These are phyloP conservation scores for Calonectria pteridis DNA, from an alignment of 2,329 filamentous ascomycete genomes.

Conservation along the genomic window DNA sequence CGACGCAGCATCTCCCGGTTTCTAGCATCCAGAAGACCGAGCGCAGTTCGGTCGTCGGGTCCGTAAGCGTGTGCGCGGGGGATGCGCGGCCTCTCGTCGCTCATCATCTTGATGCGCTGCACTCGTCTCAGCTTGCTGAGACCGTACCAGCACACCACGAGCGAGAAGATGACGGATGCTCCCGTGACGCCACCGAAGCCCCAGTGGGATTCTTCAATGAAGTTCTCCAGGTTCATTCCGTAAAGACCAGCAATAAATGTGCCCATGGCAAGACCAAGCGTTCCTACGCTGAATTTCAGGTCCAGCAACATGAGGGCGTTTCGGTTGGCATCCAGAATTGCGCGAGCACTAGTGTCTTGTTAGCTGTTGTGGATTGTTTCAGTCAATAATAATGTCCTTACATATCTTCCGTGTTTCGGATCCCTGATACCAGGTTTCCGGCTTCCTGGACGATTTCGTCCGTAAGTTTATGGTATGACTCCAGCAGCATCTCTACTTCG, in stretches of 20 bases:
- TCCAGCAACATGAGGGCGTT: slow-evolving; percentile 98
- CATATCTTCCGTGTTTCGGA: slow-evolving; percentile 99
- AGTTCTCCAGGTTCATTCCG: slow-evolving; percentile 99
- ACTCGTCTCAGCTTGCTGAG: slow-evolving; percentile 86
- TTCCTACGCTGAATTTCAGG: slow-evolving; percentile 95
- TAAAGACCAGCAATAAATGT: slow-evolving; percentile 99
- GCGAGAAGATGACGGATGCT: slow-evolving; percentile 78
- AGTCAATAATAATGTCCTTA: slow-evolving; percentile 59
- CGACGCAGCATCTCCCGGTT: slow-evolving; percentile 67
- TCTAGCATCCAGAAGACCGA: slow-evolving; percentile 64
- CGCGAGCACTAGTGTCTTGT: slow-evolving; percentile 77
- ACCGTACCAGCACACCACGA: slow-evolving; percentile 85
- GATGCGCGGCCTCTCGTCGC: slow-evolving; percentile 55
- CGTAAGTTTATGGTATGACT: slow-evolving; percentile 97
- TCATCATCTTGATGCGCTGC: slow-evolving; percentile 88
- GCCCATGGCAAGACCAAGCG: slow-evolving; percentile 92
- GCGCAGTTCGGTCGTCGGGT: slow-evolving; percentile 53
- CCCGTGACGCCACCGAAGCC: slow-evolving; percentile 84
- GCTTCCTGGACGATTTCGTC: slow-evolving; percentile 98
- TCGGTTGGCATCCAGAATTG: slow-evolving; percentile 96
- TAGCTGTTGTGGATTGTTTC: slow-evolving; percentile 16
- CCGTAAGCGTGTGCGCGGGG: slow-evolving; percentile 56
- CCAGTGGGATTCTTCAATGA: slow-evolving; percentile 92
- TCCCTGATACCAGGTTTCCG: slow-evolving; percentile 91
- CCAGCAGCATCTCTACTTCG: slow-evolving; percentile 95